phyloP scores from a whole-genome alignment of 192 early-diverging fungal genomes.

The Funneliformis geosporum region DNA sequence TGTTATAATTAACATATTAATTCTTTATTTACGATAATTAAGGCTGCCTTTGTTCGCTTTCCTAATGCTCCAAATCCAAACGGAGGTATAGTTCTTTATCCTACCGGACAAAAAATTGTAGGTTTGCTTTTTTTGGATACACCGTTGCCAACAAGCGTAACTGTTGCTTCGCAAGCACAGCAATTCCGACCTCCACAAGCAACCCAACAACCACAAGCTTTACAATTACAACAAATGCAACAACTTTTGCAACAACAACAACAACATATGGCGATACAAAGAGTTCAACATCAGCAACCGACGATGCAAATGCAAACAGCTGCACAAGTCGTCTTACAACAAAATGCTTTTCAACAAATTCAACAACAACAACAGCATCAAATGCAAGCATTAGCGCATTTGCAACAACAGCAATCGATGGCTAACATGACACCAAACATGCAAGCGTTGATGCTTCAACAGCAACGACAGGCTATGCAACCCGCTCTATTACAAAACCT shows the following conservation, averaged over 20 bases:
- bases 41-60: slow-evolving; percentile 19
- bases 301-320: not conserved
- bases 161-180: not conserved
- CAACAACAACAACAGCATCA: slow-evolving; percentile 5
- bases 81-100: slow-evolving; percentile 6
- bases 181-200: not conserved
- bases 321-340: not conserved
- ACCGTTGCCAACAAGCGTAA: slow-evolving; percentile 2
- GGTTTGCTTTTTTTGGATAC: slow-evolving; percentile 9
- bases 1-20: too few species aligned
- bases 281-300: slow-evolving; percentile 5
- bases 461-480: not conserved
- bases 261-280: too few species aligned
- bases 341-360: not conserved
- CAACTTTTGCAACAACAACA: slow-evolving; percentile 3
- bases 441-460: too few species aligned
- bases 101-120: not conserved
- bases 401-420: too few species aligned
- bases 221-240: not conserved
- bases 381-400: too few species aligned
- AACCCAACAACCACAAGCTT: not conserved
- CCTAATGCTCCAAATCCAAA: slow-evolving; percentile 17
- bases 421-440: too few species aligned
- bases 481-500: not conserved
- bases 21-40: too few species aligned